phyloP scores from a whole-genome alignment of 2,329 filamentous ascomycete species.

The Epichloe gansuensis region DNA sequence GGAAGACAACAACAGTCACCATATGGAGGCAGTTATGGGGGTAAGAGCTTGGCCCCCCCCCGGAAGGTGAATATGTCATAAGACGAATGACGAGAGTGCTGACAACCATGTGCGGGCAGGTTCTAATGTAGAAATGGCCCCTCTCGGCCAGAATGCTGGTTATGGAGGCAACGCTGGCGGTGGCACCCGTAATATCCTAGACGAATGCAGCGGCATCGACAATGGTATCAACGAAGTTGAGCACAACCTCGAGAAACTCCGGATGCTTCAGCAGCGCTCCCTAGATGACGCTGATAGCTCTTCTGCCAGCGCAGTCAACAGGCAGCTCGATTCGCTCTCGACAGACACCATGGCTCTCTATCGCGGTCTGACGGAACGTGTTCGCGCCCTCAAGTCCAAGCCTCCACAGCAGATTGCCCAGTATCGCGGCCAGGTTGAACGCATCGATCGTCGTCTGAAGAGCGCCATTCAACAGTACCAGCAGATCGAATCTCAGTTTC shows the following conservation, averaged over 20 bases:
- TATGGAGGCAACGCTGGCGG: constrained; percentile 34
- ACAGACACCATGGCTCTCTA: constrained; percentile 75
- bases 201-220: constrained; percentile 74
- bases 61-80: background rate
- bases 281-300: constrained; percentile 65
- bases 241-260: constrained; percentile 57
- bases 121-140: constrained; percentile 57
- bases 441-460: constrained; percentile 68
- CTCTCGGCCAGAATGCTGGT: constrained; percentile 41
- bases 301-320: constrained; percentile 49
- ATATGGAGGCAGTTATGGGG: constrained; percentile 18
- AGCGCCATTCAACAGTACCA: constrained; percentile 72
- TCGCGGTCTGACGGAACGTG: constrained; percentile 62
- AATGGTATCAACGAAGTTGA: constrained; percentile 64
- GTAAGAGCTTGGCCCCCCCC: constrained; percentile 10
- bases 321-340: constrained; percentile 59
- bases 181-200: constrained; percentile 60
- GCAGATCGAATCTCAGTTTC: constrained; percentile 65
- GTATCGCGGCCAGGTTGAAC: constrained; percentile 70
- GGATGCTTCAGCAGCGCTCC: constrained; percentile 55
- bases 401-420: constrained; percentile 59
- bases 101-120: constrained; percentile 14
- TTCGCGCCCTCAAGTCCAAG: constrained; percentile 72
- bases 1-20: constrained; percentile 14
- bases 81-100: background rate